Evolutionary conservation across 2,329 filamentous ascomycete genomes (phyloP).

Genomic region (Gaeumannomyces sp.): DNA sequence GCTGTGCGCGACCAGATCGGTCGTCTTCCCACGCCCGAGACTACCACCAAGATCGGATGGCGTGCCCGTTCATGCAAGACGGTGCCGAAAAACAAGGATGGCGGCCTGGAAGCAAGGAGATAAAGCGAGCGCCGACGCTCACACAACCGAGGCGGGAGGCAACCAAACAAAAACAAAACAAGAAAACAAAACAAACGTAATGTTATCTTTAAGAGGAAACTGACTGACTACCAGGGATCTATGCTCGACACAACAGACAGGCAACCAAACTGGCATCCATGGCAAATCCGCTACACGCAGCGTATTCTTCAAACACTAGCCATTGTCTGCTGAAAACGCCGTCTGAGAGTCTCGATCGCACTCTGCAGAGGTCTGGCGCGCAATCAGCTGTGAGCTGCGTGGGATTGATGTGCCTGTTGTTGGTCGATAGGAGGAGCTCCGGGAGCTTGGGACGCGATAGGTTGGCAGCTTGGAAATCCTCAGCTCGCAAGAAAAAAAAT

Average conservation of each 20-base stretch:
- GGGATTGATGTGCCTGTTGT: background rate
- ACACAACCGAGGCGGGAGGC: background rate
- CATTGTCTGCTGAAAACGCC: background rate
- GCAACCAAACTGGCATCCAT: background rate
- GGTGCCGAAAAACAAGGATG: background rate
- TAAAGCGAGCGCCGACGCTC: background rate
- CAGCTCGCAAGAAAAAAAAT: background rate
- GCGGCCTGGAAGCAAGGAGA: background rate
- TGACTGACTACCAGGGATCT: background rate
- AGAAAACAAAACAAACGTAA: background rate
- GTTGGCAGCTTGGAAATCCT: background rate
- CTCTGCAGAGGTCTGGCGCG: background rate
- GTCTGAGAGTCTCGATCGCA: background rate
- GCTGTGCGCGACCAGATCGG: background rate
- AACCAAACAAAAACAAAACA: background rate
- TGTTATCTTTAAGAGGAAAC: background rate
- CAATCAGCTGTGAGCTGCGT: background rate
- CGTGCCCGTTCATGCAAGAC: background rate
- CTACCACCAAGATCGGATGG: background rate
- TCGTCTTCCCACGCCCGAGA: background rate
- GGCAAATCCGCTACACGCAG: background rate
- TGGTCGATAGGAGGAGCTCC: background rate
- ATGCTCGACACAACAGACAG: background rate
- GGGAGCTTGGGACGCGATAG: background rate
- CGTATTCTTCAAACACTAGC: background rate